Base-by-base conservation (phyloP, 345 rosid species). In the Gossypium raimondii region DNA sequence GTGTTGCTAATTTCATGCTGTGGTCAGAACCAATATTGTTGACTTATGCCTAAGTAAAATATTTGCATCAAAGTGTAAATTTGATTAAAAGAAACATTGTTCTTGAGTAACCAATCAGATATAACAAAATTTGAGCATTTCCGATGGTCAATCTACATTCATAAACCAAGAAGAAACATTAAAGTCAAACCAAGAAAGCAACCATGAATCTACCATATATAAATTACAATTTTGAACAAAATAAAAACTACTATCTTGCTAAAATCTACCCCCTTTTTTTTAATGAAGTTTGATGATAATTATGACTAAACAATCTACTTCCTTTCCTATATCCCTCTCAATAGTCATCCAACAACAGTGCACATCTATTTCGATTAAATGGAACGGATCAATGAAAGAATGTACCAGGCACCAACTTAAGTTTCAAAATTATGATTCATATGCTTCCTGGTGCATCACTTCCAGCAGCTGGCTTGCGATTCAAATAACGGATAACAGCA, bases 221-320 rank as follows among this genome's bases (percentile, higher is more conserved):
- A 71, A 79, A 58, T 72, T 66, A 75, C 64, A 18, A 56, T 44
- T 58, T 67, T 4, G 55, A 58, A 62, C 75, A 76, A 56, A 71
- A 50, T 24, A 20, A 27, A 61, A 48, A 53, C 44, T 65, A 61
- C 41, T 72, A 64, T 18, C 53, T 10, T 17, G 61, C 53, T 66
- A 56, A 60, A 17, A 52, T 52, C 72, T 50, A 24, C 25, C 43
- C 16, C 16, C 27, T 29, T 67, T 43, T 20, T 67, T 5, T 22
- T 3, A 4, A 68, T 52, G 50, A 12, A 70, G 70, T 72, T 74
- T 38, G 34, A 47, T 22, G 38, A 24, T 67, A 47, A 5, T 67
- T 67, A 11, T 67, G 38, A 34, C 71, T 45, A 67, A 45, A 67
- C 38, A 67, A 22, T 72, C 55, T 77, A 73, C 77, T 14, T 70